phyloP scores from a whole-genome alignment of 805 yeast genomes.

The Diddensiella transvaalensis region DNA sequence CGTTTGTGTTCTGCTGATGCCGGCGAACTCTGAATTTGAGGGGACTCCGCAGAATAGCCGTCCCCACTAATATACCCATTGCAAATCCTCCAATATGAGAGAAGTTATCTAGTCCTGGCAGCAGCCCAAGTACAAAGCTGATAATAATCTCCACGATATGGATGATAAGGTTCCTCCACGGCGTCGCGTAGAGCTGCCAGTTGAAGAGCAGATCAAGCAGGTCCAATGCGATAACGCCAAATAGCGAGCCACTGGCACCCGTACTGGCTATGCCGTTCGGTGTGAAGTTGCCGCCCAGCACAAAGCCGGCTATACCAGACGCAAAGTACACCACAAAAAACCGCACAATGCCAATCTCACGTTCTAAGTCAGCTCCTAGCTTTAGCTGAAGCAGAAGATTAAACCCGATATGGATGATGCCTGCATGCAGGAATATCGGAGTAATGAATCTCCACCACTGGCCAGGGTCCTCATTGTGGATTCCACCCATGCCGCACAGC shows the following conservation, averaged over 20 bases:
- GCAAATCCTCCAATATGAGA: conserved; percentile 74
- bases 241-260: conserved; percentile 70
- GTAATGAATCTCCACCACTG: conserved; percentile 69
- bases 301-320: conserved; percentile 63
- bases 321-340: conserved; percentile 54
- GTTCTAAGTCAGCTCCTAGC: conserved; percentile 60
- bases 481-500: conserved; percentile 58
- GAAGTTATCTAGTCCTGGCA: conserved; percentile 74
- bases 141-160: conserved; percentile 56
- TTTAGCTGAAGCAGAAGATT: conserved; percentile 57
- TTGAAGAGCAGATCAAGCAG: conserved; percentile 53
- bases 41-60: conserved; percentile 55
- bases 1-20: neutral
- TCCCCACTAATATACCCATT: conserved; percentile 51
- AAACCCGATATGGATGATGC: conserved; percentile 63
- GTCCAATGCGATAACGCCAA: conserved; percentile 65
- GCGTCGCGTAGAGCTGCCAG: conserved; percentile 44
- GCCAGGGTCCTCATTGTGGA: conserved; percentile 41
- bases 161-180: conserved; percentile 42
- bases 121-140: conserved; percentile 57
- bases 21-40: conserved; percentile 23
- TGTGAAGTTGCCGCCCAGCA: conserved; percentile 66
- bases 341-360: conserved; percentile 51
- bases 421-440: conserved; percentile 75
- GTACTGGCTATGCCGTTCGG: conserved; percentile 63